These are phyloP conservation scores for Naganishia albida DNA, from an alignment of 1,284 basidiomycete genomes.

Conservation along the genomic window DNA sequence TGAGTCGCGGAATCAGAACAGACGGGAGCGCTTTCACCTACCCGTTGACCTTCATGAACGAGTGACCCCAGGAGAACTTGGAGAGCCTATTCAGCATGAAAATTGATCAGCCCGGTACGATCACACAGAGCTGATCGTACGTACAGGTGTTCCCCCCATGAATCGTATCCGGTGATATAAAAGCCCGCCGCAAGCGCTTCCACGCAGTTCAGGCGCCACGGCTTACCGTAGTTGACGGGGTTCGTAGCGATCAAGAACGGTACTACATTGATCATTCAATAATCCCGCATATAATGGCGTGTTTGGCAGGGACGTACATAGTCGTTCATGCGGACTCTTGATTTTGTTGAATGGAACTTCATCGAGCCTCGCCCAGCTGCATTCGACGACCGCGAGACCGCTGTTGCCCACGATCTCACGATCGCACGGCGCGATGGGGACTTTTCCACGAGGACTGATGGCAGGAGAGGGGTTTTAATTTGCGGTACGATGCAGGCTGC, in stretches of 20 bases:
- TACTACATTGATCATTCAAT: constrained; percentile 58
- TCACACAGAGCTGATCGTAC: too few relatives aligned
- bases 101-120: too few relatives aligned
- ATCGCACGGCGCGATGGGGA: constrained; percentile 80
- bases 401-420: constrained; percentile 71
- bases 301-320: constrained; percentile 62
- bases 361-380: constrained; percentile 92
- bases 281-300: too few relatives aligned
- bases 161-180: constrained; percentile 81
- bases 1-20: neutral
- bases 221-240: constrained; percentile 92
- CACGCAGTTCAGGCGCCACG: constrained; percentile 85
- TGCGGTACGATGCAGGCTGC: too few relatives aligned
- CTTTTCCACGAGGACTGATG: constrained; percentile 77
- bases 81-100: constrained; percentile 61
- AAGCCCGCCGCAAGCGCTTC: constrained; percentile 92
- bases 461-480: constrained; percentile 17
- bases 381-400: constrained; percentile 94
- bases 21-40: constrained; percentile 45
- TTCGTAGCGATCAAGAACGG: constrained; percentile 91
- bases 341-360: constrained; percentile 95
- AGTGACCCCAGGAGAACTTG: constrained; percentile 83
- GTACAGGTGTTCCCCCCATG: constrained; percentile 70
- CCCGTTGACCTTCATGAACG: constrained; percentile 83
- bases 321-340: constrained; percentile 84